Evolutionary conservation across 352 stramenopile species (phyloP), one percentile per base, ranked within the genome.

Genomic region (Vaucheria bursata): DNA sequence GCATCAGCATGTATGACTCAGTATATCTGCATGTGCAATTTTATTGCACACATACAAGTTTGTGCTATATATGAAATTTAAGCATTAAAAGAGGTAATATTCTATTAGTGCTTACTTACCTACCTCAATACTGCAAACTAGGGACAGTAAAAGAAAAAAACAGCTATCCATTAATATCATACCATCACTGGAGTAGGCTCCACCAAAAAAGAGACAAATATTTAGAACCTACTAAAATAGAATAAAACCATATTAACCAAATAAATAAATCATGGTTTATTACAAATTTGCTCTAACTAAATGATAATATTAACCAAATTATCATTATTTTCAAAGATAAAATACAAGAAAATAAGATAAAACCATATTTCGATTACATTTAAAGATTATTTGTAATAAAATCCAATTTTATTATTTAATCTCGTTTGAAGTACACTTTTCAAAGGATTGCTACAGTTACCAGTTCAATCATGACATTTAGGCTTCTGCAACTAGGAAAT

Each of bases 161-260:
- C 95, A 78, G 69, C 93, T 88, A 80, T 97, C 93, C 66, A 97
- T 90, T 37, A 97, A 91, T 75, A 96, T 89, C 91, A 98, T 96
- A 73, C 95, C 91, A 87, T 96, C 92, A 52, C 90, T 96, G 40
- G 91, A 94, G 83, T 97, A 96, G 37, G 90, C 85, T 33, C 85
- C 84, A 50, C 87, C 86, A 4, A 92, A 81, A 65, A 98, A 98
- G 0, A 94, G 85, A 6, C 84, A 83, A 37, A 95, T 89, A 71
- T 95, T 96, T 0, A 95, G 75, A 31, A 89, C 79, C 79, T 97
- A 87, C 7, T 91, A 75, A 3, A 79, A 65, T 0, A 89, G 80
- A 25, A 0, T 18, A 18, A 59, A 59, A 25, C 45, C 18, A 25
- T 59, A 25, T 25, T 59, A 18, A 59, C 12, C 45, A 59, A 25